Evolutionary conservation across 2,329 filamentous ascomycete species (phyloP), one percentile per base, ranked within the genome.

Genomic region (Waltergamsia citrina): DNA sequence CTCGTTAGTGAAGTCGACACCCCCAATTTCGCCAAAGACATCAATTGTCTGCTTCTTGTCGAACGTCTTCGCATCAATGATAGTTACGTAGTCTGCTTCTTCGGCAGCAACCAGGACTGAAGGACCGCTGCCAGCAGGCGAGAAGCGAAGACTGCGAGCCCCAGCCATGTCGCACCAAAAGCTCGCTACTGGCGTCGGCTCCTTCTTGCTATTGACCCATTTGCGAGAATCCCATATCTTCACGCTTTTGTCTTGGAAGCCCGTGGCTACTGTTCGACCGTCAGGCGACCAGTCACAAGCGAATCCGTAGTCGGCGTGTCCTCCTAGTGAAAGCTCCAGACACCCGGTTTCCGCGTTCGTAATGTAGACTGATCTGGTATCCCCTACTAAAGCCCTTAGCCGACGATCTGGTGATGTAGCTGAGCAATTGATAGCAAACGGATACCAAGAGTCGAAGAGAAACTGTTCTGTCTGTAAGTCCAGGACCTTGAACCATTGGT

Each of bases 221-320:
- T 71, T 75, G 7, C 84, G 71, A 7, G 82, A 79, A 51, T 90
- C 84, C 77, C 81, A 88, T 32, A 90, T 74, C 42, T 78, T 75
- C 43, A 88, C 68, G 19, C 67, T 70, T 50, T 71, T 79, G 53
- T 90, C 84, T 53, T 90, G 83, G 40, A 80, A 81, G 16, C 78
- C 83, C 0, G 84, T 88, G 10, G 84, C 84, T 15, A 88, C 69
- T 10, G 78, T 80, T 60, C 78, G 77, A 21, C 82, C 83, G 49
- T 88, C 79, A 34, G 81, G 76, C 14, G 82, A 79, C 84, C 84
- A 90, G 43, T 81, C 83, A 47, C 81, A 86, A 2, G 83, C 76
- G 47, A 88, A 90, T 3, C 77, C 81, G 43, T 70, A 82, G 48
- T 87, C 82, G 11, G 63, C 64, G 48, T 86, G 81, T 3, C 79